These are phyloP conservation scores for Podospora comata DNA, from an alignment of 495 filamentous ascomycete species.

Conservation along the genomic window DNA sequence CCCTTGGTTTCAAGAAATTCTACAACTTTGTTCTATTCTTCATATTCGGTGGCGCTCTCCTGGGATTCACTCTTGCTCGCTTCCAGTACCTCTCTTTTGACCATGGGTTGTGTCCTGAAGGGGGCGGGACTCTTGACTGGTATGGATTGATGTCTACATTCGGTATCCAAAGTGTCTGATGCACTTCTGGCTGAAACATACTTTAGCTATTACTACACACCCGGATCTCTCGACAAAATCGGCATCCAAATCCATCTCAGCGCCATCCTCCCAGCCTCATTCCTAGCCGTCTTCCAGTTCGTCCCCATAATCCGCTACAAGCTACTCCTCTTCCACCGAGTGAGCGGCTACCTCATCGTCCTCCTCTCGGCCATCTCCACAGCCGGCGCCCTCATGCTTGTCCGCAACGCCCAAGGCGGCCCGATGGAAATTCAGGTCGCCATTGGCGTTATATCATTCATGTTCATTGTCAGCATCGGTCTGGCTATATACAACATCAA, in stretches of 20 bases:
- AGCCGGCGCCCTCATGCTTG: conserved; percentile 46
- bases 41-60: conserved; percentile 33
- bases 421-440: conserved; percentile 37
- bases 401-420: conserved; percentile 45
- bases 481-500: conserved; percentile 54
- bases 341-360: conserved; percentile 53
- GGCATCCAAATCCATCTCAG: conserved; percentile 51
- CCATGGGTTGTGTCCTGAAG: conserved; percentile 20
- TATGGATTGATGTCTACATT: background rate
- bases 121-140: conserved; percentile 44
- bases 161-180: too few relatives aligned
- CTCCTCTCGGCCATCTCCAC: conserved; percentile 41
- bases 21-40: conserved; percentile 43
- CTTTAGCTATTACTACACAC: conserved; percentile 40
- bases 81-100: conserved; percentile 38
- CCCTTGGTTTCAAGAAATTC: conserved; percentile 36
- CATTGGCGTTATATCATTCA: conserved; percentile 37
- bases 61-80: conserved; percentile 38
- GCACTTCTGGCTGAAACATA: conserved; percentile 6
- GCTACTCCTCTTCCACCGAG: conserved; percentile 46
- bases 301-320: conserved; percentile 50
- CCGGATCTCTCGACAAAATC: conserved; percentile 30
- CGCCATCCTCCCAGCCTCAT: conserved; percentile 44
- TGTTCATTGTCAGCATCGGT: conserved; percentile 33
- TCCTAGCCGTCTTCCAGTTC: conserved; percentile 53